Conservation (phyloP, 2,329 filamentous ascomycete genomes). For the Ilyonectria mors-panacis region DNA sequence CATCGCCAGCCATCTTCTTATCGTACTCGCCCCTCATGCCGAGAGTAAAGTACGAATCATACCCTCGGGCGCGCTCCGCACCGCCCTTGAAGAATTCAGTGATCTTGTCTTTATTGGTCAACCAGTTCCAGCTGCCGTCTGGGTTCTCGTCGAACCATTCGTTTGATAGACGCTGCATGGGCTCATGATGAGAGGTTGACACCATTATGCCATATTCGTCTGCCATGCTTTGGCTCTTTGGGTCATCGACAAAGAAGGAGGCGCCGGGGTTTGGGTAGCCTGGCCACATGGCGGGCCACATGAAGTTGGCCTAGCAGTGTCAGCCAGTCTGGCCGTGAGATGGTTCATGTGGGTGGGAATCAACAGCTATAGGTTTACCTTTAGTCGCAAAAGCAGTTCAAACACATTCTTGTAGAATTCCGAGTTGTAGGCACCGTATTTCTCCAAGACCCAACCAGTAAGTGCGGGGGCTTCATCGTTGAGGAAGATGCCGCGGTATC, state of each 20-base stretch:
- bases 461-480: constrained; percentile 79
- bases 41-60: constrained; percentile 72
- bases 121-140: constrained; percentile 72
- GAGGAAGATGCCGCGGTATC: constrained; percentile 79
- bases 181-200: constrained; percentile 76
- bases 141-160: constrained; percentile 56
- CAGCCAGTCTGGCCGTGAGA: no score
- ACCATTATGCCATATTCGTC: constrained; percentile 77
- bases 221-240: constrained; percentile 75
- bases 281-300: constrained; percentile 82
- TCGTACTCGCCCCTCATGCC: constrained; percentile 74
- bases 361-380: constrained; percentile 54
- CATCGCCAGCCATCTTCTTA: constrained; percentile 63
- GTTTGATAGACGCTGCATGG: constrained; percentile 73
- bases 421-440: constrained; percentile 65
- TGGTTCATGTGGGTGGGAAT: no score
- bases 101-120: constrained; percentile 68
- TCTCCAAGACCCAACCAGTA: constrained; percentile 72
- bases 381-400: constrained; percentile 56
- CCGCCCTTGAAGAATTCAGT: constrained; percentile 71
- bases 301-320: constrained; percentile 71
- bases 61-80: constrained; percentile 66
- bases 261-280: constrained; percentile 56
- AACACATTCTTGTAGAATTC: constrained; percentile 79
- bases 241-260: constrained; percentile 81